Conservation (phyloP, 768 basidiomycete species). For the Tephrocybe rancida region DNA sequence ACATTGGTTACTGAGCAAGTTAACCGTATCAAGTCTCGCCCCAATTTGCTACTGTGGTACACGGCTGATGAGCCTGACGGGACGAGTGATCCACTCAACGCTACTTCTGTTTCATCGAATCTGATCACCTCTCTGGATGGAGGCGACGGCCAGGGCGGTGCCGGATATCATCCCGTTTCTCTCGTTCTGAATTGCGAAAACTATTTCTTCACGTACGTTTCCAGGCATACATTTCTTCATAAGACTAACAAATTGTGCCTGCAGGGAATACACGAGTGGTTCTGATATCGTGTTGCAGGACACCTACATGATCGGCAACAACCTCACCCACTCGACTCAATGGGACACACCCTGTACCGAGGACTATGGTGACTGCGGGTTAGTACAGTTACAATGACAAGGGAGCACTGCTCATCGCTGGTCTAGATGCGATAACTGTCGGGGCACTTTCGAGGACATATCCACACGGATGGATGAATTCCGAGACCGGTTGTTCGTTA, state of each 20-base stretch:
- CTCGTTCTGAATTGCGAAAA: conserved; percentile 69
- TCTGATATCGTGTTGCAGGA: conserved; percentile 76
- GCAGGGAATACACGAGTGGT: conserved; percentile 50
- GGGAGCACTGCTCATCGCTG: background rate
- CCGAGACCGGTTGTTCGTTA: conserved; percentile 54
- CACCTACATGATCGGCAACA: conserved; percentile 59
- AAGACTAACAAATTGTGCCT: background rate
- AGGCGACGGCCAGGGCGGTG: conserved; percentile 46
- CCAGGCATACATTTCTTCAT: background rate
- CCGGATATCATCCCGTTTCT: conserved; percentile 67
- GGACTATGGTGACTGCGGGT: conserved; percentile 77
- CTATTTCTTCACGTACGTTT: conserved; percentile 54
- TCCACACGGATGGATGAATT: conserved; percentile 69
- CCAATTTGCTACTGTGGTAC: conserved; percentile 75
- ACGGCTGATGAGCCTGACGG: conserved; percentile 76
- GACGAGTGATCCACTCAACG: conserved; percentile 65
- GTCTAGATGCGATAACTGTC: conserved; percentile 58
- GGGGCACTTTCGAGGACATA: conserved; percentile 72
- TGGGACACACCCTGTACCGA: conserved; percentile 67
- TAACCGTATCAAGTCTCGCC: conserved; percentile 62
- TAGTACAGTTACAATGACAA: conserved; percentile 25
- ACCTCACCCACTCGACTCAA: conserved; percentile 60
- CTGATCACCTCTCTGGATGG: conserved; percentile 62
- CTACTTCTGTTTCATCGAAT: conserved; percentile 53
- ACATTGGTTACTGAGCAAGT: conserved; percentile 70